Evolutionary conservation across 2,329 filamentous ascomycete genomes (phyloP).

Genomic region (Fusarium veterinarium): DNA sequence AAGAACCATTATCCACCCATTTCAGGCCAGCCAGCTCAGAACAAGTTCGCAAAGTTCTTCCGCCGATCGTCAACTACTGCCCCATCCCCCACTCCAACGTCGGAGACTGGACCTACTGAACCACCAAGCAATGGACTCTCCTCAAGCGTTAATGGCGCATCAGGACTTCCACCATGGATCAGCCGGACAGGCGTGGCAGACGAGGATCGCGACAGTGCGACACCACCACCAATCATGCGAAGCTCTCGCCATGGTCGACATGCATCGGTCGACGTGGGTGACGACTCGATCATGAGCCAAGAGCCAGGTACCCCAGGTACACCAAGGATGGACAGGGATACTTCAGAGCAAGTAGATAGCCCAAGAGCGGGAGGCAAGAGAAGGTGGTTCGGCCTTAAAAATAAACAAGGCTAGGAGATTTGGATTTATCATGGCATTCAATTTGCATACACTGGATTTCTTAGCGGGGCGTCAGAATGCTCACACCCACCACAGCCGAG

Average conservation of each 20-base stretch:
- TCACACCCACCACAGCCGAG: slow-evolving; percentile 11
- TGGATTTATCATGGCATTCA: slow-evolving; percentile 29
- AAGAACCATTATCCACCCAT: slow-evolving; percentile 63
- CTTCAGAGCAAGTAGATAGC: slow-evolving; percentile 32
- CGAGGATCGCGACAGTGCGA: slow-evolving; percentile 61
- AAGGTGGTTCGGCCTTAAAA: slow-evolving; percentile 53
- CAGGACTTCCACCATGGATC: slow-evolving; percentile 56
- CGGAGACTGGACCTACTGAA: slow-evolving; percentile 22
- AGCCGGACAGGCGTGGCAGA: slow-evolving; percentile 51
- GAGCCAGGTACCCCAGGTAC: slow-evolving; percentile 33
- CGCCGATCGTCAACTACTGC: slow-evolving; percentile 59
- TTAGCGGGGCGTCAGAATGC: slow-evolving; percentile 16
- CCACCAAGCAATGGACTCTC: slow-evolving; percentile 21
- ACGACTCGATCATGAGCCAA: slow-evolving; percentile 20
- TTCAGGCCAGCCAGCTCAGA: slow-evolving; percentile 56
- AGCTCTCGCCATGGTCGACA: slow-evolving; percentile 52
- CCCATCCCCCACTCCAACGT: slow-evolving; percentile 16
- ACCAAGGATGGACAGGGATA: slow-evolving; percentile 29
- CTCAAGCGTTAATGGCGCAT: slow-evolving; percentile 39
- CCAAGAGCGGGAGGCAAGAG: slow-evolving; percentile 45
- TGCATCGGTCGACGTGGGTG: slow-evolving; percentile 39
- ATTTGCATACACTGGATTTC: slow-evolving; percentile 14
- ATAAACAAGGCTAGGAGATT: slow-evolving; percentile 43
- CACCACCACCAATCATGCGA: slow-evolving; percentile 67
- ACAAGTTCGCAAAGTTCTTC: slow-evolving; percentile 63